These are phyloP conservation scores for Monosporascus sp. DNA, from an alignment of 2,329 filamentous ascomycete genomes.

Conservation along the genomic window DNA sequence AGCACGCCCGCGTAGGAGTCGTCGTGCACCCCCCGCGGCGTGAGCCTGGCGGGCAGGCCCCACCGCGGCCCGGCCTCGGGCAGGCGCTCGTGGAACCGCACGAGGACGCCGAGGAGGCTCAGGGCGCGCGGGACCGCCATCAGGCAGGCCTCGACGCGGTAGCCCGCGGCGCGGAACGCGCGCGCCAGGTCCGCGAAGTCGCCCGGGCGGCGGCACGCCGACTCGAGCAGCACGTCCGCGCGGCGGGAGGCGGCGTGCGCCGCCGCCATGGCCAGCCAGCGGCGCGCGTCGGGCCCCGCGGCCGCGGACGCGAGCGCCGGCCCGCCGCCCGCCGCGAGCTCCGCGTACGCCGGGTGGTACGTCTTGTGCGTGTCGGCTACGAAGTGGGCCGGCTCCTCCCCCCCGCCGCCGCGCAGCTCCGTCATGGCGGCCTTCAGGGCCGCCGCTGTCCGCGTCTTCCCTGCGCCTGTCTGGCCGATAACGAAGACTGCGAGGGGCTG, in stretches of 20 bases:
- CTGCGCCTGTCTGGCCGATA: slow-evolving; percentile 44
- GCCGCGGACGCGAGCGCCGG: slow-evolving; percentile 34
- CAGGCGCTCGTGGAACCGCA: slow-evolving; percentile 31
- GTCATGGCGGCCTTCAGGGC: slow-evolving; percentile 29
- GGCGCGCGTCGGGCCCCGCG: slow-evolving; percentile 35
- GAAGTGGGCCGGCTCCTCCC: slow-evolving; percentile 31
- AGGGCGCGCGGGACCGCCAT: slow-evolving; percentile 38
- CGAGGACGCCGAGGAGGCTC: slow-evolving; percentile 37
- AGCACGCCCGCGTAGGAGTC: slow-evolving; percentile 37
- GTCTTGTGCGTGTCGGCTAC: slow-evolving; percentile 46
- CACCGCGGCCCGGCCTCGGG: slow-evolving; percentile 30
- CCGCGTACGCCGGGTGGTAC: slow-evolving; percentile 38
- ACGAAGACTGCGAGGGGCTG: slow-evolving; percentile 36
- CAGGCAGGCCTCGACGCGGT: slow-evolving; percentile 34
- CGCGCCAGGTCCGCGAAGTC: slow-evolving; percentile 34
- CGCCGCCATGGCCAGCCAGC: slow-evolving; percentile 39
- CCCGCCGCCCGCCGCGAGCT: slow-evolving; percentile 20
- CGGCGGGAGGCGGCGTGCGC: slow-evolving; percentile 24
- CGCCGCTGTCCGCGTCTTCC: slow-evolving; percentile 41
- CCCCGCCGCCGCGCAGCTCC: slow-evolving; percentile 1
- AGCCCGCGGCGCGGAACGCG: slow-evolving; percentile 29
- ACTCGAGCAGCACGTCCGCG: slow-evolving; percentile 38
- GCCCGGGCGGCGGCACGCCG: slow-evolving; percentile 37
- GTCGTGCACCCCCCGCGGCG: slow-evolving; percentile 39
- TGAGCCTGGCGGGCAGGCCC: slow-evolving; percentile 34